phyloP scores from a whole-genome alignment of 345 rosid species.

The Crucihimalaya himalaica region DNA sequence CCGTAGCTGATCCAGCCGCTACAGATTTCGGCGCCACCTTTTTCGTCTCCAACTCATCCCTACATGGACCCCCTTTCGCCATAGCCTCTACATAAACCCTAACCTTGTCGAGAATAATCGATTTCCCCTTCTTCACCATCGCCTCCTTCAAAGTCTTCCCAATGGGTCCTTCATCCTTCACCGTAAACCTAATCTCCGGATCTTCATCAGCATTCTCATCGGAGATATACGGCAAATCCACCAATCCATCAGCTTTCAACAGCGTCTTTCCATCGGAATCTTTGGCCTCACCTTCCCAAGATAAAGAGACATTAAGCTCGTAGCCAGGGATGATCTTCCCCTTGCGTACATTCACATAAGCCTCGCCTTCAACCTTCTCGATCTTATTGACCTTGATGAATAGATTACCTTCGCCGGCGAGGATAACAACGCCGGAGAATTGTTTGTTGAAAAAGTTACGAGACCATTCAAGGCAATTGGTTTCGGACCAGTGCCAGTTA shows the following conservation, averaged over 20 bases:
- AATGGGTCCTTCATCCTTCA: conserved; percentile 76
- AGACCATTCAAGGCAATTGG: conserved; percentile 89
- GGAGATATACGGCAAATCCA: conserved; percentile 88
- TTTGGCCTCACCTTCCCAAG: conserved; percentile 91
- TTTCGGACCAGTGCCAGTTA: conserved; percentile 99
- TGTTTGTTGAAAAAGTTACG: conserved; percentile 58
- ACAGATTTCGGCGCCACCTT: conserved; percentile 56
- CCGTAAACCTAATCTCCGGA: conserved; percentile 72
- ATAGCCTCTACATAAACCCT: conserved; percentile 68
- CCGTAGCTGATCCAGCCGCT: conserved; percentile 16
- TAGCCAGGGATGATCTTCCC: conserved; percentile 97
- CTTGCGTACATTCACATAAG: conserved; percentile 88
- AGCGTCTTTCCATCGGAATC: conserved; percentile 67
- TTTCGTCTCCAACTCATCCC: conserved; percentile 76
- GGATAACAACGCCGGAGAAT: conserved; percentile 53
- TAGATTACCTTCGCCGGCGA: conserved; percentile 71
- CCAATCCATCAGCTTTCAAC: conserved; percentile 66
- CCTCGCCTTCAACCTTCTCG: conserved; percentile 90
- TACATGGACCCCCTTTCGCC: conserved; percentile 87
- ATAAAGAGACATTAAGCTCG: conserved; percentile 61
- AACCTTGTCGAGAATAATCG: conserved; percentile 67
- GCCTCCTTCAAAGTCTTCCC: conserved; percentile 87
- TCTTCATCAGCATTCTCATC: conserved; percentile 98
- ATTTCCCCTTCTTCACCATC: conserved; percentile 68
- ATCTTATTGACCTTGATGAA: conserved; percentile 56